Evolutionary conservation across 1,284 basidiomycete genomes (phyloP).

Genomic region (Rhodotorula sp.): DNA sequence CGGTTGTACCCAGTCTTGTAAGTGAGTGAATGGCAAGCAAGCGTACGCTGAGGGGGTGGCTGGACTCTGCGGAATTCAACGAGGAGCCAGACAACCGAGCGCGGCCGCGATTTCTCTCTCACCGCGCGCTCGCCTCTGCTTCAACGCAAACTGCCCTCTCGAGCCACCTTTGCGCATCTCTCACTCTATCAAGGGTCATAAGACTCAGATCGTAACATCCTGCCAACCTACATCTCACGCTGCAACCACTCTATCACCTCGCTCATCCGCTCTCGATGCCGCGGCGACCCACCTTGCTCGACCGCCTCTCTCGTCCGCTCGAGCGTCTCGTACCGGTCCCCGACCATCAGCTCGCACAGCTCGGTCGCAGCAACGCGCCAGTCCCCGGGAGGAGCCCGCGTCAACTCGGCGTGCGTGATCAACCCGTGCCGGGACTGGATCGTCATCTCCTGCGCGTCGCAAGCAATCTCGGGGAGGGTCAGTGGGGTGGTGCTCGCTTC

Average conservation of each 20-base stretch:
- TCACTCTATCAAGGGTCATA: too few species aligned
- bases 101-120: not conserved
- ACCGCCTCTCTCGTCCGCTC: conserved; percentile 14
- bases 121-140: not conserved
- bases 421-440: conserved; percentile 54
- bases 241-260: conserved; percentile 13
- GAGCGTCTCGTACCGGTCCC: conserved; percentile 40
- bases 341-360: conserved; percentile 26
- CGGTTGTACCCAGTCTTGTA: not conserved
- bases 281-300: not conserved
- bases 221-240: conserved; percentile 21
- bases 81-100: not conserved
- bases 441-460: conserved; percentile 47
- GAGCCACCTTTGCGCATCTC: not conserved
- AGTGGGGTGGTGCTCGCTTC: not conserved
- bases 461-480: not conserved
- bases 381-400: conserved; percentile 6
- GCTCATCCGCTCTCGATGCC: conserved; percentile 8
- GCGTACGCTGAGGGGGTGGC: conserved; percentile 8
- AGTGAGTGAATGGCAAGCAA: not conserved
- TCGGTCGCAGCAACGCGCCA: conserved; percentile 10
- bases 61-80: conserved; percentile 12
- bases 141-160: not conserved
- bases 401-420: conserved; percentile 48
- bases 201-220: too few species aligned